phyloP scores from a whole-genome alignment of 495 filamentous ascomycete genomes.

The Penicillium bialowiezense region DNA sequence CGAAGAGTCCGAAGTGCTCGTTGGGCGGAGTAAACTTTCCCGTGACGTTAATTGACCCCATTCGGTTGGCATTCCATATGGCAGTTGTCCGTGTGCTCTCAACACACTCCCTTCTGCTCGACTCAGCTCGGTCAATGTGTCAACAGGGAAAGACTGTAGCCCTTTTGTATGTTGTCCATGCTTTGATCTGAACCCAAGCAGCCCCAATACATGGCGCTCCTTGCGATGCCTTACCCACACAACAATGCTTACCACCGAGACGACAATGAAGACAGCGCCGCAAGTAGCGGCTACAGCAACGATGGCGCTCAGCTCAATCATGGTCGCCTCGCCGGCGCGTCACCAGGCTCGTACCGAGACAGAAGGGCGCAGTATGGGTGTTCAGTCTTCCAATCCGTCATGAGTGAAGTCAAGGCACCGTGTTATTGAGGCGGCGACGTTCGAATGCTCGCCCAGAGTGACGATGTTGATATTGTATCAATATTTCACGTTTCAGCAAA shows the following conservation, averaged over 20 bases:
- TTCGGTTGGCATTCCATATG: conserved; percentile 39
- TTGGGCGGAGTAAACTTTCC: conserved; percentile 30
- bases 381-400: not conserved
- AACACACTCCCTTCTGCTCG: conserved; percentile 32
- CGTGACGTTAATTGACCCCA: conserved; percentile 44
- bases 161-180: conserved; percentile 21
- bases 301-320: conserved; percentile 35
- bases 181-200: conserved; percentile 24
- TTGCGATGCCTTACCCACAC: conserved; percentile 42
- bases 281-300: conserved; percentile 44
- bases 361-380: not conserved
- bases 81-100: conserved; percentile 37
- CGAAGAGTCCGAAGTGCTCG: conserved; percentile 23
- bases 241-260: conserved; percentile 31
- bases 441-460: not conserved
- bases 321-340: conserved; percentile 19
- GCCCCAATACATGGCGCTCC: conserved; percentile 32
- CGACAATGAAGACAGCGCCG: conserved; percentile 37
- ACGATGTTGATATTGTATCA: too few relatives aligned
- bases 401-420: not conserved
- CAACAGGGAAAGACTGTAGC: conserved; percentile 25
- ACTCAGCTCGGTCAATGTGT: conserved; percentile 39
- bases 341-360: not conserved
- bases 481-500: not conserved
- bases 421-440: not conserved